Evolutionary conservation across 140 eudicot species (phyloP).

Genomic region (Bidens hawaiensis): DNA sequence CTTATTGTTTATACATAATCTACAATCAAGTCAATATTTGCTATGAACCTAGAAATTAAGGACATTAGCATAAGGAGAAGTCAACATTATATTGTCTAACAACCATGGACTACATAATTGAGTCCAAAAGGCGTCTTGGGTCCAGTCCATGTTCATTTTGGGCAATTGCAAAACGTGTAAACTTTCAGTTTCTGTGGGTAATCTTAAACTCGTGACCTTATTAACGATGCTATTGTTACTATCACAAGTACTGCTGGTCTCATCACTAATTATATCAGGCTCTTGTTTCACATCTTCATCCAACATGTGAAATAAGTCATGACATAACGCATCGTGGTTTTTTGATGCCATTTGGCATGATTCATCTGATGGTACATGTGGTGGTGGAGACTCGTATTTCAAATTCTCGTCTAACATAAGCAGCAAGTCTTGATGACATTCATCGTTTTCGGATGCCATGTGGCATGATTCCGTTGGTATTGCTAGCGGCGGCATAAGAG

Average conservation of each 20-base stretch:
- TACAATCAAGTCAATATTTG: slow-evolving; percentile 11
- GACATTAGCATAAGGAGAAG: slow-evolving; percentile 38
- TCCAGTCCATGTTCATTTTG: slow-evolving; percentile 53
- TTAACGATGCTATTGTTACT: neutral
- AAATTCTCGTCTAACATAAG: slow-evolving; percentile 19
- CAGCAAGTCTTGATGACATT: slow-evolving; percentile 15
- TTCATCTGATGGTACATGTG: neutral
- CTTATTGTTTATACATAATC: slow-evolving; percentile 2
- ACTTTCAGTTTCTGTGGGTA: slow-evolving; percentile 33
- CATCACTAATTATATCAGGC: slow-evolving; percentile 13
- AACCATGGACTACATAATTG: slow-evolving; percentile 70
- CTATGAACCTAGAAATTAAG: slow-evolving; percentile 30
- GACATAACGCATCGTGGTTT: neutral
- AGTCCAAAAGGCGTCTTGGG: slow-evolving; percentile 51
- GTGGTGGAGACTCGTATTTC: slow-evolving; percentile 2
- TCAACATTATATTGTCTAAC: slow-evolving; percentile 46
- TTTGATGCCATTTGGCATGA: neutral
- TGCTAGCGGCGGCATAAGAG: no score
- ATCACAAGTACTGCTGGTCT: neutral
- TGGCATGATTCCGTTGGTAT: no score
- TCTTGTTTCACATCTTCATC: slow-evolving; percentile 29
- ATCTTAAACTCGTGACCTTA: slow-evolving; percentile 15
- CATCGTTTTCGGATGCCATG: slow-evolving; percentile 25
- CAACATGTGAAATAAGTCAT: neutral
- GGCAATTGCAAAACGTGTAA: slow-evolving; percentile 55